Percentiles rank a stretch among this genome's conserved stretches.
Conservation (phyloP, 768 basidiomycete genomes). For the Lentinula lateritia region DNA sequence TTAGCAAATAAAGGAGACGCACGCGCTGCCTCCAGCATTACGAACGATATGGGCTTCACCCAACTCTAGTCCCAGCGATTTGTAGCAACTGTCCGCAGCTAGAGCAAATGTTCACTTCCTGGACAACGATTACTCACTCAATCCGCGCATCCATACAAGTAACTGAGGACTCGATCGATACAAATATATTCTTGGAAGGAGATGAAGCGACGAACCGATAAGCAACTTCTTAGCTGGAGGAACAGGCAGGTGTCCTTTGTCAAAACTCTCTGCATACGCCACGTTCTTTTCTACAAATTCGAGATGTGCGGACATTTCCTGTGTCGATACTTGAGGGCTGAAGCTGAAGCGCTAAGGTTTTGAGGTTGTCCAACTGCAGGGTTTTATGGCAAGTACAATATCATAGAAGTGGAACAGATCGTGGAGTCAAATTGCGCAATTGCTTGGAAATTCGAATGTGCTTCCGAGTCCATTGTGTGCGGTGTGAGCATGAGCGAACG, state of each 20-base stretch:
- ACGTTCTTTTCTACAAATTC: slow-evolving; percentile 30
- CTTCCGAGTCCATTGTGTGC: neutral
- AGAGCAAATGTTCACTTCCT: neutral
- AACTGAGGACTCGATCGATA: slow-evolving; percentile 24
- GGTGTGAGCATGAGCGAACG: neutral
- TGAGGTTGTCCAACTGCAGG: neutral
- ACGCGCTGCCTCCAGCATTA: slow-evolving; percentile 69
- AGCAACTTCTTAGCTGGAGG: slow-evolving; percentile 36
- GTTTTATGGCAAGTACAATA: neutral
- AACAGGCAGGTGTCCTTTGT: slow-evolving; percentile 30
- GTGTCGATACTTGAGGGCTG: neutral
- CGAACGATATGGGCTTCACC: slow-evolving; percentile 72
- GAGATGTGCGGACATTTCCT: neutral
- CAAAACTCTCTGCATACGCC: slow-evolving; percentile 32
- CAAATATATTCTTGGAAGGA: neutral
- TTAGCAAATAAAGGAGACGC: slow-evolving; percentile 17
- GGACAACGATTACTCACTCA: slow-evolving; percentile 36
- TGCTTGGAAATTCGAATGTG: neutral
- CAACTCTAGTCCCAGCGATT: slow-evolving; percentile 54
- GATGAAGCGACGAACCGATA: slow-evolving; percentile 22
- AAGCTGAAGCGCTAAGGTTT: neutral
- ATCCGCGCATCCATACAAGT: slow-evolving; percentile 76
- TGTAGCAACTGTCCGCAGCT: slow-evolving; percentile 37
- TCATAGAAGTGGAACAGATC: neutral
- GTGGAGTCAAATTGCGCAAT: neutral